Percentiles rank a stretch among this genome's conserved stretches.
Evolutionary conservation across 2,329 filamentous ascomycete genomes (phyloP).

Genomic region (Echinosphaeria canescens): DNA sequence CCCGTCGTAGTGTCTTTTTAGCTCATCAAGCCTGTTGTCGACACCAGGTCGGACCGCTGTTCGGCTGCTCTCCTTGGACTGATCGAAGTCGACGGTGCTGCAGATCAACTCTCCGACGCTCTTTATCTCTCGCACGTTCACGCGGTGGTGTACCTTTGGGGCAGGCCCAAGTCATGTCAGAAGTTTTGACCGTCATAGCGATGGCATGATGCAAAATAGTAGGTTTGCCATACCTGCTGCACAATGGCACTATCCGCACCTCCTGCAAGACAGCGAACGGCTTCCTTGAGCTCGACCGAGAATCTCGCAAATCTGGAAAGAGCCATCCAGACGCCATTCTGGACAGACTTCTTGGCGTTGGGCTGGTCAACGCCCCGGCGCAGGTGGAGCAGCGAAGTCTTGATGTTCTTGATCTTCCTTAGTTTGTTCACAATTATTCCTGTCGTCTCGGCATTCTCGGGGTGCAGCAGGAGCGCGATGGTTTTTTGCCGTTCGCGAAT

Average conservation of each 20-base stretch:
- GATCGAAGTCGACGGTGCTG: conserved; percentile 60
- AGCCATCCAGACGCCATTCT: conserved; percentile 51
- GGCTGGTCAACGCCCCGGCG: conserved; percentile 51
- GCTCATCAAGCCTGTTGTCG: conserved; percentile 51
- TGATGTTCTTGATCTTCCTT: conserved; percentile 56
- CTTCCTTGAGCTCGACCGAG: conserved; percentile 45
- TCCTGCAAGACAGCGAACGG: conserved; percentile 34
- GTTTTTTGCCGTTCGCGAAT: conserved; percentile 54
- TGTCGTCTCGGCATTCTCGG: conserved; percentile 40
- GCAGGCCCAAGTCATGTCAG: no score
- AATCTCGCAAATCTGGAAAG: conserved; percentile 51
- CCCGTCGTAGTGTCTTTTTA: conserved; percentile 60
- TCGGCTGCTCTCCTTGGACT: conserved; percentile 46
- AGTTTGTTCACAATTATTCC: conserved; percentile 36
- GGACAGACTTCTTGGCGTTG: conserved; percentile 25
- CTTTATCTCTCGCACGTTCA: no score
- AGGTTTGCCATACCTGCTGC: no score
- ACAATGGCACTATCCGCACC: no score
- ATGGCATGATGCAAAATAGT: no score
- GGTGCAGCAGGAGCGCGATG: conserved; percentile 41
- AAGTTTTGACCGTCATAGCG: no score
- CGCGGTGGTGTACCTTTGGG: no score
- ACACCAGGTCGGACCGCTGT: conserved; percentile 54
- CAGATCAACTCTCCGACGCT: conserved; percentile 51
- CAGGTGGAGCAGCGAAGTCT: conserved; percentile 43